A percentile compares a stretch with the other conserved stretches of the same genome.
phyloP scores from a whole-genome alignment of 768 basidiomycete species.

The Auricularia cornea region DNA sequence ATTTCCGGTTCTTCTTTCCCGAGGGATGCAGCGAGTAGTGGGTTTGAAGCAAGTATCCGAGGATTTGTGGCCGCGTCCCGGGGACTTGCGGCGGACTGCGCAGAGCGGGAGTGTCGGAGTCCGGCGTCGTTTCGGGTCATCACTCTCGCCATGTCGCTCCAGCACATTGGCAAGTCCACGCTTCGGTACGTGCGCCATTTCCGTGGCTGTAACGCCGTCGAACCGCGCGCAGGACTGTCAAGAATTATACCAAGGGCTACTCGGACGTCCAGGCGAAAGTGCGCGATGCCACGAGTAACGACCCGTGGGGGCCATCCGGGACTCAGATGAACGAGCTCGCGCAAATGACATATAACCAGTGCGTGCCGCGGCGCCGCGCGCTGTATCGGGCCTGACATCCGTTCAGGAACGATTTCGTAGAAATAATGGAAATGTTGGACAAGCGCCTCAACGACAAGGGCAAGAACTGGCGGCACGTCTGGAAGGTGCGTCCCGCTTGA shows the following conservation, averaged over 20 bases:
- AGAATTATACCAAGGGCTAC: conserved; percentile 91
- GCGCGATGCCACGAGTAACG: conserved; percentile 93
- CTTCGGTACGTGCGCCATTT: not conserved
- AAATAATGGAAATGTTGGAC: conserved; percentile 99
- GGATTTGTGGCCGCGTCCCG: too few species aligned
- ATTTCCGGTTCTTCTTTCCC: too few species aligned
- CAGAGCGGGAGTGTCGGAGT: too few species aligned
- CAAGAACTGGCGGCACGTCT: conserved; percentile 99
- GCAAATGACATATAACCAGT: conserved; percentile 96
- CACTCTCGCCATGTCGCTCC: conserved; percentile 38
- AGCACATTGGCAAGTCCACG: conserved; percentile 66
- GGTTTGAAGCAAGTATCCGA: too few species aligned
- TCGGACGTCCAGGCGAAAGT: conserved; percentile 94
- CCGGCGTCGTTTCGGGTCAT: not conserved
- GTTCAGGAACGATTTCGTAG: conserved; percentile 86
- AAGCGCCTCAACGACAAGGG: conserved; percentile 98
- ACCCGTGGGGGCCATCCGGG: conserved; percentile 95
- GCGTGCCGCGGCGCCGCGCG: conserved; percentile 23
- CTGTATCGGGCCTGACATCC: not conserved
- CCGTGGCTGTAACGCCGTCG: not conserved
- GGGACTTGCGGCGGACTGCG: too few species aligned
- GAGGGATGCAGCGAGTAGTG: too few species aligned
- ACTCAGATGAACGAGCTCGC: conserved; percentile 99
- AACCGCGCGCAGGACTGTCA: conserved; percentile 70
- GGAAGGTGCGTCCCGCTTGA: conserved; percentile 58